Conservation (phyloP, 441 rosid genomes). For the Breynia disticha region DNA sequence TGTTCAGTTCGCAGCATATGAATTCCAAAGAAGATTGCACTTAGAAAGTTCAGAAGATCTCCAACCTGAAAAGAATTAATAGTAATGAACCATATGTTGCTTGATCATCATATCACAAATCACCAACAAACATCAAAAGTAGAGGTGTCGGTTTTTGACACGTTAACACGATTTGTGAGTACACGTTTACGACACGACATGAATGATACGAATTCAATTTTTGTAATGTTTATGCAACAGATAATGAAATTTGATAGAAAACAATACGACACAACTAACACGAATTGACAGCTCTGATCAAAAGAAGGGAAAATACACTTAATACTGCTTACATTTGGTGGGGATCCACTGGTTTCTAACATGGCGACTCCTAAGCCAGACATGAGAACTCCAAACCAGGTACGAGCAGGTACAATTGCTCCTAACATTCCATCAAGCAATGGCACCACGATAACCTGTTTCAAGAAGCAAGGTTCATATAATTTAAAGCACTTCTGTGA, state of each 20-base stretch:
- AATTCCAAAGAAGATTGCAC: slow-evolving; percentile 56
- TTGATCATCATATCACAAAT: no score
- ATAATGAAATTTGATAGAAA: no score
- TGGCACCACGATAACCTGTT: slow-evolving; percentile 59
- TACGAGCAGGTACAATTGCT: slow-evolving; percentile 42
- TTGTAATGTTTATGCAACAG: no score
- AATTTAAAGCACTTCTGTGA: no score
- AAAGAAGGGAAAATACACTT: neutral
- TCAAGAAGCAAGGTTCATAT: slow-evolving; percentile 3
- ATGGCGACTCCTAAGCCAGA: slow-evolving; percentile 45
- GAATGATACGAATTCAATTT: no score
- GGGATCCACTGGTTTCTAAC: slow-evolving; percentile 60
- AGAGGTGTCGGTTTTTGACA: no score
- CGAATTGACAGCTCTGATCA: no score
- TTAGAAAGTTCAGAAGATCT: slow-evolving; percentile 52
- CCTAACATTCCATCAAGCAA: slow-evolving; percentile 66
- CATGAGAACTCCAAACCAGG: slow-evolving; percentile 58
- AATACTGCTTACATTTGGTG: slow-evolving; percentile 34
- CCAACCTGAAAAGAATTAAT: slow-evolving; percentile 33
- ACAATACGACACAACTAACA: no score
- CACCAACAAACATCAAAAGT: no score
- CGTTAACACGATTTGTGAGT: no score
- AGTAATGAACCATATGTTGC: neutral
- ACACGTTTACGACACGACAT: no score
- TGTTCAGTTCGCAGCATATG: slow-evolving; percentile 61